Evolutionary conservation across 2,329 filamentous ascomycete genomes (phyloP).

Genomic region (Chrysoporthe deuterocubensis): DNA sequence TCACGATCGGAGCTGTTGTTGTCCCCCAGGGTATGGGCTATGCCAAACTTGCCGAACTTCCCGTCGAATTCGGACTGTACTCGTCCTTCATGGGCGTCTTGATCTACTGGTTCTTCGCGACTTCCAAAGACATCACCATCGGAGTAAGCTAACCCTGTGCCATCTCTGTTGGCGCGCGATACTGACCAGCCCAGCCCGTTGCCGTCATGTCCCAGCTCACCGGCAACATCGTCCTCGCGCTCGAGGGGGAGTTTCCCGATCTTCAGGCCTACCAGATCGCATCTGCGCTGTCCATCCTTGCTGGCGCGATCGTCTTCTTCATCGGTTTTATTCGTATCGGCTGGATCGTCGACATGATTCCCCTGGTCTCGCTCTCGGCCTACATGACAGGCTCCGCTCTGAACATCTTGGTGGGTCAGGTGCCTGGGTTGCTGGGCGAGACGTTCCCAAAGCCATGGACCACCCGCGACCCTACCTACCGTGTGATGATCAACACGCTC

Average conservation of each 20-base stretch:
- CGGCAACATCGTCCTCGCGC: conserved; percentile 76
- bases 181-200: conserved; percentile 65
- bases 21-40: conserved; percentile 99
- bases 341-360: conserved; percentile 92
- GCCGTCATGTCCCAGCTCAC: conserved; percentile 93
- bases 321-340: conserved; percentile 81
- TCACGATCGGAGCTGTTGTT: conserved; percentile 68
- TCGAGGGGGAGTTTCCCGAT: conserved; percentile 59
- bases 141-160: conserved; percentile 64
- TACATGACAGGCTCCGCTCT: conserved; percentile 98
- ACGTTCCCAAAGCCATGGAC: conserved; percentile 59
- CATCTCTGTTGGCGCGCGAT: conserved; percentile 20
- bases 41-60: conserved; percentile 79
- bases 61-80: conserved; percentile 83
- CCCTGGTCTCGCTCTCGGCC: conserved; percentile 85
- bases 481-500: conserved; percentile 81
- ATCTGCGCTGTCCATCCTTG: conserved; percentile 76
- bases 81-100: conserved; percentile 96
- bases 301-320: conserved; percentile 75
- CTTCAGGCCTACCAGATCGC: conserved; percentile 71
- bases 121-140: conserved; percentile 98
- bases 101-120: conserved; percentile 97
- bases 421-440: conserved; percentile 82
- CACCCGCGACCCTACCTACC: conserved; percentile 78
- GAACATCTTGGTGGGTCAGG: conserved; percentile 83